Conservation (phyloP, 495 filamentous ascomycete species). For the Hyphodiscus hymeniophilus region DNA sequence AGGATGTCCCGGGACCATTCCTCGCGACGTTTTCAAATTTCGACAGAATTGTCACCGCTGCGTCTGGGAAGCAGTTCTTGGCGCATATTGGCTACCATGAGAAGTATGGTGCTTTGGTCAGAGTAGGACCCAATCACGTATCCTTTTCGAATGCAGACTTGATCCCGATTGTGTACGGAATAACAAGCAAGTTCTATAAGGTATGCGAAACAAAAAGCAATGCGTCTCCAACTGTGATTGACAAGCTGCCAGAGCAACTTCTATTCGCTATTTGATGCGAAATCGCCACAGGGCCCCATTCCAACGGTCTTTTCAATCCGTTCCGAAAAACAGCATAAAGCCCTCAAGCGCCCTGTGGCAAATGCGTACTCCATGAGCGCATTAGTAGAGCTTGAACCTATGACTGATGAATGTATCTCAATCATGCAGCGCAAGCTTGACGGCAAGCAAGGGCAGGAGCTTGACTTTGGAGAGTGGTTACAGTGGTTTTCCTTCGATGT, state of each 20-base stretch:
- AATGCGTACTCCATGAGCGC: constrained; percentile 44
- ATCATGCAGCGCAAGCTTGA: too few relatives aligned
- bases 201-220: too few relatives aligned
- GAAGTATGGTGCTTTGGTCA: constrained; percentile 40
- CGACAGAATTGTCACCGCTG: not conserved
- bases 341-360: constrained; percentile 28
- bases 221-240: too few relatives aligned
- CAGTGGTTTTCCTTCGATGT: constrained; percentile 37
- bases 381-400: constrained; percentile 42
- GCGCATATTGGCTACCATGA: constrained; percentile 39
- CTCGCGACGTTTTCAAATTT: not conserved
- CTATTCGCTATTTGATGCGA: too few relatives aligned
- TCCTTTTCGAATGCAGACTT: constrained; percentile 30
- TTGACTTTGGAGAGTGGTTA: constrained; percentile 29
- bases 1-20: not conserved
- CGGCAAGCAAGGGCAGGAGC: too few relatives aligned
- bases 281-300: too few relatives aligned
- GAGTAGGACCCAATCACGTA: constrained; percentile 45
- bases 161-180: constrained; percentile 16
- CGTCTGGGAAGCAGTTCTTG: constrained; percentile 31
- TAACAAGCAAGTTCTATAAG: constrained; percentile 16
- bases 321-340: constrained; percentile 8
- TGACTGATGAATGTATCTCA: too few relatives aligned
- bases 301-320: too few relatives aligned
- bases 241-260: too few relatives aligned